These are phyloP conservation scores for Calonectria ilicicola DNA, from an alignment of 2,329 filamentous ascomycete genomes.

Conservation along the genomic window DNA sequence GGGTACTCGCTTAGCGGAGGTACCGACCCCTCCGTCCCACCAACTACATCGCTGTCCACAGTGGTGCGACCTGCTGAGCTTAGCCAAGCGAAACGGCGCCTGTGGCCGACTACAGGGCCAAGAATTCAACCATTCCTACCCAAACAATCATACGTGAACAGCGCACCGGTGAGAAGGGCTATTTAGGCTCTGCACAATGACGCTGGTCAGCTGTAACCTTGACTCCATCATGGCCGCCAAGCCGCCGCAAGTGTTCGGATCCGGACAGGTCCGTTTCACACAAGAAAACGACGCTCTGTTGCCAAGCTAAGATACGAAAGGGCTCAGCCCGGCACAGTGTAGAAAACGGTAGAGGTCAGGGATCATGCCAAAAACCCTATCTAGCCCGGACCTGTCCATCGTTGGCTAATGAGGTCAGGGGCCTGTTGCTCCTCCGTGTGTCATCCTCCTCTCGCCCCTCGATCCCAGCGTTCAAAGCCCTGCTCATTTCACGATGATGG, in stretches of 20 bases:
- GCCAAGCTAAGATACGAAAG: not conserved
- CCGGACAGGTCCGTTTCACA: not conserved
- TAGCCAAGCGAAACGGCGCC: not conserved
- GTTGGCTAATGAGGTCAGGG: conserved; percentile 25
- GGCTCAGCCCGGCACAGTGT: not conserved
- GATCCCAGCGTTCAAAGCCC: not conserved
- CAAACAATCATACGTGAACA: not conserved
- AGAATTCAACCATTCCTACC: not conserved
- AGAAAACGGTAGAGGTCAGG: conserved; percentile 19
- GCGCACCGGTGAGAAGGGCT: not conserved
- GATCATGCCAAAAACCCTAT: conserved; percentile 21
- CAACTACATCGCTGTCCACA: conserved; percentile 25
- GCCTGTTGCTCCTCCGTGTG: conserved; percentile 7
- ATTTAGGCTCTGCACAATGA: not conserved
- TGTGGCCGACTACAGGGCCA: not conserved
- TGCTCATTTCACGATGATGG: not conserved
- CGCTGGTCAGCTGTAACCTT: not conserved
- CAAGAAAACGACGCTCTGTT: not conserved
- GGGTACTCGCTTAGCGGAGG: conserved; percentile 9
- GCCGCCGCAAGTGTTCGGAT: not conserved
- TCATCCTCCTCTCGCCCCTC: conserved; percentile 1
- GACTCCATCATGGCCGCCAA: not conserved
- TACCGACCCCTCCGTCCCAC: not conserved
- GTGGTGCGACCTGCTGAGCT: conserved; percentile 30
- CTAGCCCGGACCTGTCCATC: conserved; percentile 10